Evolutionary conservation across 805 yeast species (phyloP).

Genomic region (Cyberlindnera meyerae): DNA sequence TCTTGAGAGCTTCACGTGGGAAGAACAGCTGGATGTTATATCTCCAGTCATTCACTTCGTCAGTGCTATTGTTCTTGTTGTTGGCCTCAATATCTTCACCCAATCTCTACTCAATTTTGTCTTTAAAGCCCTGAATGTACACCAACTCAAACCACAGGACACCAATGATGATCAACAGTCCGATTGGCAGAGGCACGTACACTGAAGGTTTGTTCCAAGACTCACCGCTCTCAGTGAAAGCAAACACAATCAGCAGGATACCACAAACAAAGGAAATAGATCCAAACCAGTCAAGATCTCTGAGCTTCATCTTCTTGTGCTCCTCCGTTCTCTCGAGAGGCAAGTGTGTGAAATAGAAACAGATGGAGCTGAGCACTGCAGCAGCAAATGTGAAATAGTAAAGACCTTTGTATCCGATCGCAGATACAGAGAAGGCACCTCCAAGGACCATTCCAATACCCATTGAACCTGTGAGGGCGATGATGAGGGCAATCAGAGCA

Average conservation of each 20-base stretch:
- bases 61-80: too few relatives aligned
- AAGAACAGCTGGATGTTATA: conserved; percentile 23
- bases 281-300: conserved; percentile 34
- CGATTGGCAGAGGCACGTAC: conserved; percentile 38
- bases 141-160: conserved; percentile 30
- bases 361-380: conserved; percentile 18
- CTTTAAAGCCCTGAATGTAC: conserved; percentile 17
- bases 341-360: conserved; percentile 23
- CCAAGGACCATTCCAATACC: conserved; percentile 40
- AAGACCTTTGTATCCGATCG: conserved; percentile 36
- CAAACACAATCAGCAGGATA: conserved; percentile 35
- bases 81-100: too few relatives aligned
- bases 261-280: conserved; percentile 31
- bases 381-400: conserved; percentile 36
- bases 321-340: conserved; percentile 27
- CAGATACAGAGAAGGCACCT: conserved; percentile 38
- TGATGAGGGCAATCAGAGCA: conserved; percentile 26
- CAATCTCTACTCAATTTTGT: conserved; percentile 1
- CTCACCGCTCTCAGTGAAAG: conserved; percentile 42
- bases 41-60: conserved; percentile 7
- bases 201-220: conserved; percentile 37
- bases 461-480: conserved; percentile 28
- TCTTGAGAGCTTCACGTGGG: conserved; percentile 27
- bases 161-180: conserved; percentile 27
- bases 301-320: conserved; percentile 15